Evolutionary conservation across 176 grass and related monocot genomes (phyloP).

Genomic region (Echinochloa phyllopogon): DNA sequence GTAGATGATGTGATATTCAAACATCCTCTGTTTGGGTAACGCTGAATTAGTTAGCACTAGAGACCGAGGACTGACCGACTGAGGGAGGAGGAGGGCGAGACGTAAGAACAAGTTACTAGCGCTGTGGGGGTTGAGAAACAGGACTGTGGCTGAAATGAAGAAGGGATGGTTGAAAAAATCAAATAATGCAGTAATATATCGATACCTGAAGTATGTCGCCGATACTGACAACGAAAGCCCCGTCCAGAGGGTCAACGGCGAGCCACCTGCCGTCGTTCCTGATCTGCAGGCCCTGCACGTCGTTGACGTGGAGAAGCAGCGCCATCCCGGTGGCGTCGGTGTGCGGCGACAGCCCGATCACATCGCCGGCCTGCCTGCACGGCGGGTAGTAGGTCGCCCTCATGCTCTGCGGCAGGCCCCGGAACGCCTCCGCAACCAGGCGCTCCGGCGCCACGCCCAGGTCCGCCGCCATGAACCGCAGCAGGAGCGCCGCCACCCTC

Average conservation of each 20-base stretch:
- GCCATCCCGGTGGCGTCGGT: conserved; percentile 45
- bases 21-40: too few species aligned
- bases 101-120: too few species aligned
- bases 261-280: conserved; percentile 48
- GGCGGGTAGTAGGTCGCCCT: conserved; percentile 66
- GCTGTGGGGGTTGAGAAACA: too few species aligned
- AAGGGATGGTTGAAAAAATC: too few species aligned
- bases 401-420: conserved; percentile 43
- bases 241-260: conserved; percentile 42
- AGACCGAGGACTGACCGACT: too few species aligned
- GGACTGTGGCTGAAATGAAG: too few species aligned
- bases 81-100: too few species aligned
- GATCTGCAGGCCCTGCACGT: conserved; percentile 58
- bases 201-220: conserved; percentile 53
- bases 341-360: conserved; percentile 67
- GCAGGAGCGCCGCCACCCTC: conserved; percentile 34
- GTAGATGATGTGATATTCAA: too few species aligned
- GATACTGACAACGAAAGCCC: conserved; percentile 48
- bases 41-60: too few species aligned
- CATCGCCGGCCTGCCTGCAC: conserved; percentile 45
- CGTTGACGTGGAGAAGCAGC: conserved; percentile 44
- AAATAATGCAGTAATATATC: neutral
- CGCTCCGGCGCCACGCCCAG: conserved; percentile 49
- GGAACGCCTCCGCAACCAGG: conserved; percentile 24
- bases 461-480: conserved; percentile 47